Evolutionary conservation across 139 green algal genomes (phyloP), one percentile per base, ranked within the genome.

Genomic region (Astrephomene gubernaculifera): DNA sequence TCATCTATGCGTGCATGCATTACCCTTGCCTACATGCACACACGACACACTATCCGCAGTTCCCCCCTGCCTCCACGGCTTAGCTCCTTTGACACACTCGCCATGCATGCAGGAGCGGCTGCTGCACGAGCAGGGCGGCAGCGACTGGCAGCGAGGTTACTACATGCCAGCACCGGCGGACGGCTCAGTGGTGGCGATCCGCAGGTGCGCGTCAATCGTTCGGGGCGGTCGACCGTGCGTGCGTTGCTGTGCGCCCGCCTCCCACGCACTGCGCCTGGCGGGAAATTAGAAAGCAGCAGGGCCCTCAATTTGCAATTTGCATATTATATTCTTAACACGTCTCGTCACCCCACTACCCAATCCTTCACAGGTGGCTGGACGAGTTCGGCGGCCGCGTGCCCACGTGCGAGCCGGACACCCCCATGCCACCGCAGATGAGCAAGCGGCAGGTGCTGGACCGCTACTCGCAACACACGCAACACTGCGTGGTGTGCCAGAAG

Each of bases 91-190:
- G n/a, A n/a, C n/a, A n/a, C n/a, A n/a, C n/a, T n/a, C n/a, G n/a
- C n/a, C n/a, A n/a, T n/a, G n/a, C n/a, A n/a, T n/a, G n/a, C 79
- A 86, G 80, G 80, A 86, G 68, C 80, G 80, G 9, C 27, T 57
- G 36, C 68, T 86, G 45, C 41, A 27, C 8, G 52, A 61, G 24
- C 7, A 60, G 41, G 9, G 44, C 57, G 38, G 43, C 31, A 60
- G n/a, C n/a, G n/a, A 80, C 60, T 88, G 83, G 83, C 24, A 21
- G 2, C 9, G 39, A 4, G 31, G 24, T n/a, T 89, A 65, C 85
- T 89, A 80, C 70, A 83, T 89, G 85, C 85, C 85, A 7, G 70
- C 69, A 45, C n/a, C 57, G 2, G 85, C 78, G 27, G 85, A 89
- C 78, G 4, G 12, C 4, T 41, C 33, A 2, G 85, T 89, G 52